Evolutionary conservation across 2,329 filamentous ascomycete species (phyloP), one percentile per base, ranked within the genome.

Genomic region (Fusarium nelsonii): DNA sequence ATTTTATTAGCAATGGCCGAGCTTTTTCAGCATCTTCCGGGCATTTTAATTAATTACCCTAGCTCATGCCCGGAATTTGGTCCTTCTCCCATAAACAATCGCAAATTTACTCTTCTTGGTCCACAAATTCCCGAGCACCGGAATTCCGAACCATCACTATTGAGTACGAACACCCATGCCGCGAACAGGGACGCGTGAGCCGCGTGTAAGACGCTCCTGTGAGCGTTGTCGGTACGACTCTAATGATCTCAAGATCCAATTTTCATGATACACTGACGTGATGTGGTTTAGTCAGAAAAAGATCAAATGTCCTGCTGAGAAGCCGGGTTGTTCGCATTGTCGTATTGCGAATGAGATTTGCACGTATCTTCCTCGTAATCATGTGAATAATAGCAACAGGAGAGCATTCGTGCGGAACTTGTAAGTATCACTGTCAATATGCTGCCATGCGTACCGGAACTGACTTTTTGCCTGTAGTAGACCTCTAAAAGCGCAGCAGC

Each of bases 241-340:
- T 4, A 36, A 2, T 3, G 30, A 6, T n/a, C n/a, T n/a, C 11
- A 18, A 18, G 4, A 9, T 20, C 9, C 16, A 23, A 23, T 23
- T 23, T 23, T 23, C 23, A 23, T 23, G 23, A 23, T 23, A 5
- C 23, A 23, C 23, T 23, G 23, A 23, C 23, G 23, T 23, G 23
- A 23, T 23, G 23, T 1, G 6, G 6, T 23, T 23, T 7, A 48
- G 72, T 3, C 59, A 73, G 16, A 74, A 74, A 40, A 74, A 74
- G 51, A 71, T 72, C 2, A 74, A 74, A 46, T 74, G 72, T 12
- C 69, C 72, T 4, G 68, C 71, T 26, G 72, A 74, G 46, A 74
- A 74, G 32, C 72, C 72, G 1, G 55, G 20, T 0, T 74, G 72
- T 43, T 73, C 72, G 4, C 71, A 71, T 40, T 74, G 72, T 28